Evolutionary conservation across 208 protist species (phyloP).

Genomic region (Paratrypanosoma confusum): DNA sequence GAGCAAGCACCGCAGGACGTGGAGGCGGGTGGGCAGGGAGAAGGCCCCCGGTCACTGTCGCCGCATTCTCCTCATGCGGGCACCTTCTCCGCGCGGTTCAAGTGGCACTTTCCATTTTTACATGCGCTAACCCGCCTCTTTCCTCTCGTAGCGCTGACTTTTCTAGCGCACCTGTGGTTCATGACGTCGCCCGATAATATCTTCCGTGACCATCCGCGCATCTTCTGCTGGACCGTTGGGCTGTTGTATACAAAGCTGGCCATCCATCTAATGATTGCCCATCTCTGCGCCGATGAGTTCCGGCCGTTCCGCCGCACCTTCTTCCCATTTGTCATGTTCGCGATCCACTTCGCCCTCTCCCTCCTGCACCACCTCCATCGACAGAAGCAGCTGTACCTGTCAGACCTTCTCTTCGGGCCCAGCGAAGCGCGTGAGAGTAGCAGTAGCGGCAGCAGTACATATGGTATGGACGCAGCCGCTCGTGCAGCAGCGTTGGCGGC

Average conservation of each 20-base stretch:
- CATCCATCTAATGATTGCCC: slow-evolving; percentile 76
- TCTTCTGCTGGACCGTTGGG: slow-evolving; percentile 78
- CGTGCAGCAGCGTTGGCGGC: not conserved
- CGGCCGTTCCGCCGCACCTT: slow-evolving; percentile 54
- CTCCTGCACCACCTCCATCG: slow-evolving; percentile 30
- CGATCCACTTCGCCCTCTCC: slow-evolving; percentile 32
- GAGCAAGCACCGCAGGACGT: not conserved
- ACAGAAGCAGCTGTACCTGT: slow-evolving; percentile 9
- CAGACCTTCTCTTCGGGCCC: not conserved
- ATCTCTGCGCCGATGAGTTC: slow-evolving; percentile 43
- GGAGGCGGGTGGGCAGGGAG: slow-evolving; percentile 4
- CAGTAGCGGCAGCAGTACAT: slow-evolving; percentile 9
- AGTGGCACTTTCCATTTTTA: slow-evolving; percentile 25
- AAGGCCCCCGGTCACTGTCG: too few species aligned
- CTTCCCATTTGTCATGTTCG: slow-evolving; percentile 48
- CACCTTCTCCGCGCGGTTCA: slow-evolving; percentile 1
- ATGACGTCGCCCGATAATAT: slow-evolving; percentile 52
- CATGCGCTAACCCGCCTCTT: slow-evolving; percentile 48
- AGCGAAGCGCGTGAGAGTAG: slow-evolving; percentile 12
- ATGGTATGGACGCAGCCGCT: not conserved
- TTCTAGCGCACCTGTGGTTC: slow-evolving; percentile 50
- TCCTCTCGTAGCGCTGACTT: slow-evolving; percentile 35
- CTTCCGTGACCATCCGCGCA: slow-evolving; percentile 56
- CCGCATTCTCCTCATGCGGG: too few species aligned
- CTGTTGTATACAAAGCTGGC: slow-evolving; percentile 66